A percentile compares a stretch with the other conserved stretches of the same genome.
phyloP scores from a whole-genome alignment of 495 filamentous ascomycete species.

The Patellaria atrata region DNA sequence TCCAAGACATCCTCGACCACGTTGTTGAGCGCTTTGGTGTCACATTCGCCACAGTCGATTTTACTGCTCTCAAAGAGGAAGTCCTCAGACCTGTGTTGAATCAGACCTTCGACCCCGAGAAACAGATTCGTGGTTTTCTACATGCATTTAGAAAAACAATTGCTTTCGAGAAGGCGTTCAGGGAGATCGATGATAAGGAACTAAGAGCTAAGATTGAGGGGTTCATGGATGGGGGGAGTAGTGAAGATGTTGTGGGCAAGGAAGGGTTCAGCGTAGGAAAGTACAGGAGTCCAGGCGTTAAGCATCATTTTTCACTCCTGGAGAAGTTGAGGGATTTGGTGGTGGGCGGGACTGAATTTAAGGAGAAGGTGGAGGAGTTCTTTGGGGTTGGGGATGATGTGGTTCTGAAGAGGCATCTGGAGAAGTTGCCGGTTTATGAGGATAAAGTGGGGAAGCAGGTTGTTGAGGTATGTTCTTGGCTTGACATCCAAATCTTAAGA shows the following conservation, averaged over 20 bases:
- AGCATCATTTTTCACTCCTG: slow-evolving; percentile 18
- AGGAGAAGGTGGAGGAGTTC: slow-evolving; percentile 7
- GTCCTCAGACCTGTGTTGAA: slow-evolving; percentile 16
- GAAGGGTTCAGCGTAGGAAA: slow-evolving; percentile 8
- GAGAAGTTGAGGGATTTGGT: slow-evolving; percentile 11
- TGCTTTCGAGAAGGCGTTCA: slow-evolving; percentile 12
- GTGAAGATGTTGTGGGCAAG: slow-evolving; percentile 9
- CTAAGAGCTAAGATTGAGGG: slow-evolving; percentile 13
- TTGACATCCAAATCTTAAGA: not conserved
- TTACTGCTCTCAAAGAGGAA: slow-evolving; percentile 12
- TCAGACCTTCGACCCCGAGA: slow-evolving; percentile 17
- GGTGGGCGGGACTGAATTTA: slow-evolving; percentile 6
- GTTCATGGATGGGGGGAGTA: slow-evolving; percentile 12
- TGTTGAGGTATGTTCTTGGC: slow-evolving; percentile 13
- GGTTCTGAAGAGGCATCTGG: slow-evolving; percentile 12
- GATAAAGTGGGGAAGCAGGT: slow-evolving; percentile 9
- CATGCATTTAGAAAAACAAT: slow-evolving; percentile 11
- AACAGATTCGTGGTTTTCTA: slow-evolving; percentile 19
- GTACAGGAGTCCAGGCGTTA: slow-evolving; percentile 12
- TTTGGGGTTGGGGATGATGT: slow-evolving; percentile 12
- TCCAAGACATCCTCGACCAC: slow-evolving; percentile 15
- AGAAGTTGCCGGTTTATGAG: slow-evolving; percentile 17
- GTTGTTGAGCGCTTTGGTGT: slow-evolving; percentile 10
- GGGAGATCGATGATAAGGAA: slow-evolving; percentile 9
- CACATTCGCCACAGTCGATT: slow-evolving; percentile 12